Conservation (phyloP, 352 stramenopile species). For the Pythium pectinolyticum region DNA sequence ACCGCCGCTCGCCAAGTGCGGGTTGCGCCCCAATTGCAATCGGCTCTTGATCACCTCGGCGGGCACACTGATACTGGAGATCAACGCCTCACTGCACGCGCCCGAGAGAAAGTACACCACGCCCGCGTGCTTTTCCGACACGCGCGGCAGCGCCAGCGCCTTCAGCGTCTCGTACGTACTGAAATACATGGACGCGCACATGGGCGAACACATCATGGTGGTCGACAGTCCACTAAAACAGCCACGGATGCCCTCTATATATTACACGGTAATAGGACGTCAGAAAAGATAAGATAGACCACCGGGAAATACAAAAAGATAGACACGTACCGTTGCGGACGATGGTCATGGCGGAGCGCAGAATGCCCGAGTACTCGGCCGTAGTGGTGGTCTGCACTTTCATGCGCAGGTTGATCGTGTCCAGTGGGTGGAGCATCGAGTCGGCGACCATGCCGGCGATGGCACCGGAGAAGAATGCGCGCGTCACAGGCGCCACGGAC, state of each 20-base stretch:
- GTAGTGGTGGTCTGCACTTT: slow-evolving; percentile 65
- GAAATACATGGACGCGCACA: slow-evolving; percentile 78
- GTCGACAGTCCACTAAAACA: slow-evolving; percentile 74
- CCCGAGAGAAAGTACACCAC: slow-evolving; percentile 73
- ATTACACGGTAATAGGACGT: not conserved
- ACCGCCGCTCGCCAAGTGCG: slow-evolving; percentile 61
- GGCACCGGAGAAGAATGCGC: slow-evolving; percentile 66
- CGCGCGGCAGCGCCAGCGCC: slow-evolving; percentile 36
- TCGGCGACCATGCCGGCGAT: slow-evolving; percentile 74
- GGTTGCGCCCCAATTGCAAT: slow-evolving; percentile 75
- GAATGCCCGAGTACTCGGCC: slow-evolving; percentile 62
- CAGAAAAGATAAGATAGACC: not conserved
- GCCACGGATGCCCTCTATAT: slow-evolving; percentile 57
- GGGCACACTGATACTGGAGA: slow-evolving; percentile 72
- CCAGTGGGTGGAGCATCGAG: slow-evolving; percentile 73
- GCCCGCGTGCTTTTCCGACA: slow-evolving; percentile 47
- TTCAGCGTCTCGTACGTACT: slow-evolving; percentile 81
- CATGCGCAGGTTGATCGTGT: slow-evolving; percentile 84
- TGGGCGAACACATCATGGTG: slow-evolving; percentile 70
- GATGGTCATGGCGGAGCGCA: slow-evolving; percentile 63
- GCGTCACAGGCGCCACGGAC: slow-evolving; percentile 44
- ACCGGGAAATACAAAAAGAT: not conserved
- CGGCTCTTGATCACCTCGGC: slow-evolving; percentile 81
- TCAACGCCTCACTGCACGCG: slow-evolving; percentile 62
- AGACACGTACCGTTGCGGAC: slow-evolving; percentile 42